Percentiles rank a stretch among this genome's conserved stretches.
Conservation (phyloP, 805 yeast genomes). For the Tetrapisispora nanseiensis region DNA sequence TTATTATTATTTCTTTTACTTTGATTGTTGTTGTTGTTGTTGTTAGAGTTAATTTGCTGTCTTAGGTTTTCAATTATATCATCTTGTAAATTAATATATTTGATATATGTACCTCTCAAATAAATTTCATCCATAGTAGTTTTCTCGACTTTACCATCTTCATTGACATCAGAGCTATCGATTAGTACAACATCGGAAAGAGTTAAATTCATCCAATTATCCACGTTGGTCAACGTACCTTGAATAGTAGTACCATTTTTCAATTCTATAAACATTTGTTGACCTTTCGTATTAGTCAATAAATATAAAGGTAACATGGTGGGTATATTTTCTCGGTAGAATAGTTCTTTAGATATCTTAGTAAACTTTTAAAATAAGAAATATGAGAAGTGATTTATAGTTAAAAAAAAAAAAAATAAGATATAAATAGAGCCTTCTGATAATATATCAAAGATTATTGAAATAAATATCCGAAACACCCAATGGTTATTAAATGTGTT, state of each 20-base stretch:
- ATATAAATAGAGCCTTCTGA: too few relatives aligned
- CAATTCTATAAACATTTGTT: conserved; percentile 77
- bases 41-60: conserved; percentile 47
- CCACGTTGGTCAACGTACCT: conserved; percentile 79
- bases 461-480: too few relatives aligned
- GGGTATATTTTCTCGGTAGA: too few relatives aligned
- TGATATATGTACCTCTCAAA: conserved; percentile 78
- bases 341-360: too few relatives aligned
- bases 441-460: too few relatives aligned
- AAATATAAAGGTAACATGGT: conserved; percentile 86
- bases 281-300: conserved; percentile 83
- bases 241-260: conserved; percentile 84
- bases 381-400: too few relatives aligned
- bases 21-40: conserved; percentile 29
- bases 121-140: conserved; percentile 63
- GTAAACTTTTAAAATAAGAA: too few relatives aligned
- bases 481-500: too few relatives aligned
- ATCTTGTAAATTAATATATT: conserved; percentile 65
- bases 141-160: conserved; percentile 34
- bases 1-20: conserved; percentile 11
- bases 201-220: conserved; percentile 92
- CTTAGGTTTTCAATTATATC: conserved; percentile 68
- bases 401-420: too few relatives aligned
- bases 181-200: conserved; percentile 53
- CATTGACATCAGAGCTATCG: conserved; percentile 30